Evolutionary conservation across 2,329 filamentous ascomycete species (phyloP), one percentile per base, ranked within the genome.

Genomic region (Blastomyces percursus): DNA sequence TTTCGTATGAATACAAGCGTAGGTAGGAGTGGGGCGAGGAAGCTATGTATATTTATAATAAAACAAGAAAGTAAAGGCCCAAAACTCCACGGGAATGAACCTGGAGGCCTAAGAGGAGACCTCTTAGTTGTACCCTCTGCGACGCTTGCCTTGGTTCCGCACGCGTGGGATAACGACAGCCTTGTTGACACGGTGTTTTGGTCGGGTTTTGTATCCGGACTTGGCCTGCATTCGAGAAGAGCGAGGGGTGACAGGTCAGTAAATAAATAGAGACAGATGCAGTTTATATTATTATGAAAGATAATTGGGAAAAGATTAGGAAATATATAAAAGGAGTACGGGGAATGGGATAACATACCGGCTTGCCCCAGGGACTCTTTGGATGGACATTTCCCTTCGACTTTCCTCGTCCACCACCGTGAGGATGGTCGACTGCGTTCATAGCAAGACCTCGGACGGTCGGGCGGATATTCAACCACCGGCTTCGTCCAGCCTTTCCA

Each of bases 341-440:
- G 59, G 57, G 14, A 61, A 21, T 6, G 21, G 46, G n/a, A 50
- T 27, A 50, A 85, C 90, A 79, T 88, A 95, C 91, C 73, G 91
- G 93, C 73, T 86, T 88, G 74, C 95, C 94, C 94, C 95, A 99
- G 64, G 94, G 94, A 78, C 91, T 96, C 70, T 94, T 91, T 42
- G 95, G 94, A 73, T 96, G 83, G 65, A 92, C 86, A 74, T 96
- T 96, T 85, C 94, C 91, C 90, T 99, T 99, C 63, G 91, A 96
- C 80, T 99, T 99, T 80, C 94, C 94, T 82, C 95, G 86, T 78
- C 94, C 94, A 89, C 94, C 94, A 84, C 94, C 94, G 76, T 99
- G 94, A 72, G 94, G 94, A 82, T 99, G 94, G 73, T 99, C 94
- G 70, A 86, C 89, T 86, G 93, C 91, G 81, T 99, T 99, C 95